Evolutionary conservation across 495 filamentous ascomycete genomes (phyloP).

Genomic region (Xylaria longipes): DNA sequence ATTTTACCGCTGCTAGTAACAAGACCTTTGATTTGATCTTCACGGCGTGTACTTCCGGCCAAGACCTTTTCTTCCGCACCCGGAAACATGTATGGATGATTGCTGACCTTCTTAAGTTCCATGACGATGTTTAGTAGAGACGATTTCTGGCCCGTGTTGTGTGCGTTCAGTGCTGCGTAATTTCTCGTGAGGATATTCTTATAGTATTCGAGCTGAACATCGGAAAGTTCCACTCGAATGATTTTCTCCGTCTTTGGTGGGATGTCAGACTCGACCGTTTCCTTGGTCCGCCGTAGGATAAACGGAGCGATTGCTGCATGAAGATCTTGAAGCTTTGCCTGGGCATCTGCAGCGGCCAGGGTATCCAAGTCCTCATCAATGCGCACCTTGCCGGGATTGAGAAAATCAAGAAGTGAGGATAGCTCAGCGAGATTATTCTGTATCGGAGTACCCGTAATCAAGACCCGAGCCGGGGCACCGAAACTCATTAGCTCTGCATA

Average conservation of each 20-base stretch:
- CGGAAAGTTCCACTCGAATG: constrained; percentile 93
- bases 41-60: constrained; percentile 73
- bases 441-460: constrained; percentile 97
- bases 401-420: constrained; percentile 89
- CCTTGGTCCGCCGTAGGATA: constrained; percentile 96
- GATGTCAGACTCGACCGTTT: constrained; percentile 93
- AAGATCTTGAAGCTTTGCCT: constrained; percentile 64
- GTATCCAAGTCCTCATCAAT: constrained; percentile 89
- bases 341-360: constrained; percentile 48
- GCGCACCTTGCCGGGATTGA: constrained; percentile 85
- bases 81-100: constrained; percentile 97
- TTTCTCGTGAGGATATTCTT: constrained; percentile 98
- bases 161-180: constrained; percentile 91
- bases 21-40: constrained; percentile 86
- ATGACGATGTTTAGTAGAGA: constrained; percentile 99
- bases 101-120: constrained; percentile 98
- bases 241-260: constrained; percentile 98
- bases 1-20: constrained; percentile 98
- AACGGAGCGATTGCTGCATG: constrained; percentile 81
- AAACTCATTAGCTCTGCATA: constrained; percentile 86
- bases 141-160: constrained; percentile 85
- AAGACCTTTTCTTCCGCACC: constrained; percentile 89
- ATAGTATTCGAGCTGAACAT: constrained; percentile 96
- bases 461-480: constrained; percentile 79
- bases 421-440: constrained; percentile 96